Evolutionary conservation across 345 rosid genomes (phyloP).

Genomic region (Linum usitatissimum): DNA sequence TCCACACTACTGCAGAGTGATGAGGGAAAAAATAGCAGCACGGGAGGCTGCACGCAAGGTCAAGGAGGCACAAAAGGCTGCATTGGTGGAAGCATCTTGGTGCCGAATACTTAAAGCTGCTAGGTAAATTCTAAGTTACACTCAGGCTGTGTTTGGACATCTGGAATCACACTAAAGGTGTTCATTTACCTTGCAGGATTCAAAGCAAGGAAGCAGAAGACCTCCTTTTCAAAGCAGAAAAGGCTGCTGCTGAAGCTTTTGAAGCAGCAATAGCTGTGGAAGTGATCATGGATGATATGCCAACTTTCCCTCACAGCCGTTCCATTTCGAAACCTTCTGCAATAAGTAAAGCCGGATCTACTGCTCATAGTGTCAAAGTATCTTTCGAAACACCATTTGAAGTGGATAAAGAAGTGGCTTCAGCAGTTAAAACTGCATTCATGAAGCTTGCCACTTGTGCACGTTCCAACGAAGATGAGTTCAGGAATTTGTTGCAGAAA

Average conservation of each 20-base stretch:
- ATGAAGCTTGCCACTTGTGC: conserved; percentile 46
- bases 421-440: conserved; percentile 78
- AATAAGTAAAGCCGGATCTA: conserved; percentile 36
- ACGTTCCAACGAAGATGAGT: conserved; percentile 53
- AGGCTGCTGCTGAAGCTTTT: conserved; percentile 68
- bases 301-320: conserved; percentile 47
- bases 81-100: conserved; percentile 92
- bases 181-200: conserved; percentile 37
- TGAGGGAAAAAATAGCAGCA: conserved; percentile 87
- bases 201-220: conserved; percentile 66
- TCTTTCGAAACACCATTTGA: conserved; percentile 89
- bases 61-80: conserved; percentile 86
- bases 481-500: conserved; percentile 55
- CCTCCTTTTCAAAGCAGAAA: conserved; percentile 48
- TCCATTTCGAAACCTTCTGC: conserved; percentile 43
- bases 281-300: conserved; percentile 74
- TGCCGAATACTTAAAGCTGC: conserved; percentile 80
- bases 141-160: neutral
- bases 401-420: conserved; percentile 88
- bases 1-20: conserved; percentile 80
- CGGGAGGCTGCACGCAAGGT: conserved; percentile 77
- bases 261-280: conserved; percentile 81
- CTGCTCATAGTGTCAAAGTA: conserved; percentile 64
- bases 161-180: neutral
- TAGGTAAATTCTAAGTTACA: conserved; percentile 32